A percentile compares a stretch with the other conserved stretches of the same genome.
phyloP scores from a whole-genome alignment of 495 filamentous ascomycete genomes.

The Trichoderma orchidacearum region DNA sequence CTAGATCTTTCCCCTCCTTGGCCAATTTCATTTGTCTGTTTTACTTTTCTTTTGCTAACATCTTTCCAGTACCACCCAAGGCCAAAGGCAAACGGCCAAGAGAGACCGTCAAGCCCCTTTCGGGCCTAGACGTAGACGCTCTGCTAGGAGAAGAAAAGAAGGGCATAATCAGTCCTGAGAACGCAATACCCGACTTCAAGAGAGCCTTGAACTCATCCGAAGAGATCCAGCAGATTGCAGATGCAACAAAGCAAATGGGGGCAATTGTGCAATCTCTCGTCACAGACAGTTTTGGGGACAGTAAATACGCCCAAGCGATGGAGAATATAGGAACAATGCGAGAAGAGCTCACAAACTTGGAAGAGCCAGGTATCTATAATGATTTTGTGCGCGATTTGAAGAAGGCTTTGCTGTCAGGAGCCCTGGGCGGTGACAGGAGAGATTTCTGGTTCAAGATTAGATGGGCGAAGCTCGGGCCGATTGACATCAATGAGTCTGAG shows the following conservation, averaged over 20 bases:
- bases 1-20: not conserved
- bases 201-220: slow-evolving; percentile 47
- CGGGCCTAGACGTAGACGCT: slow-evolving; percentile 74
- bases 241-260: slow-evolving; percentile 62
- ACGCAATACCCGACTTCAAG: slow-evolving; percentile 88
- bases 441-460: slow-evolving; percentile 74
- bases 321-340: slow-evolving; percentile 69
- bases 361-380: slow-evolving; percentile 70
- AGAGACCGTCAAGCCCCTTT: slow-evolving; percentile 69
- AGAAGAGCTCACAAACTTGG: slow-evolving; percentile 60
- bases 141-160: slow-evolving; percentile 46
- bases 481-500: slow-evolving; percentile 48
- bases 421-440: slow-evolving; percentile 66
- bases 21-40: too few relatives aligned
- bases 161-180: slow-evolving; percentile 55
- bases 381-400: slow-evolving; percentile 60
- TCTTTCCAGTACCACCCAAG: slow-evolving; percentile 64
- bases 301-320: slow-evolving; percentile 57
- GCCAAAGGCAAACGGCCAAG: slow-evolving; percentile 57
- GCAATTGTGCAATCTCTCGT: slow-evolving; percentile 56
- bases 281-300: slow-evolving; percentile 57
- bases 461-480: slow-evolving; percentile 53
- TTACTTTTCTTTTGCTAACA: slow-evolving; percentile 11
- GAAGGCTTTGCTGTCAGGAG: slow-evolving; percentile 49
- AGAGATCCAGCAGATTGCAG: slow-evolving; percentile 45